Evolutionary conservation across 2,329 filamentous ascomycete species (phyloP).

Genomic region (Hypoxylon sp.): DNA sequence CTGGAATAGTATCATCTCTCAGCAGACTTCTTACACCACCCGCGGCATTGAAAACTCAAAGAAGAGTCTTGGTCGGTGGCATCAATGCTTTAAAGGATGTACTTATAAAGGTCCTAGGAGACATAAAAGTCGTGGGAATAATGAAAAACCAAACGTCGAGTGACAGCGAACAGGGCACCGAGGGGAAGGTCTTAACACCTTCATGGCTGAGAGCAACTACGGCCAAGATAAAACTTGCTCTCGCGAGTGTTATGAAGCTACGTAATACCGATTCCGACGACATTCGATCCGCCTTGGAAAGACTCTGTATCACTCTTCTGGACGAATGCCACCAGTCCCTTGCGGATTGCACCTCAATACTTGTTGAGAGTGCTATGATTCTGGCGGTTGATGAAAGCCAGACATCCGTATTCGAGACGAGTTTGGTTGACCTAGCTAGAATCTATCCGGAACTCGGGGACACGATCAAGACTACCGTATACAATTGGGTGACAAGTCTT

Average conservation of each 20-base stretch:
- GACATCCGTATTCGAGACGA: constrained; percentile 60
- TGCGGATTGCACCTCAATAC: constrained; percentile 75
- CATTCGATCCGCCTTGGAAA: constrained; percentile 76
- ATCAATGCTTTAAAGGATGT: constrained; percentile 71
- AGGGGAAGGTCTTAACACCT: constrained; percentile 60
- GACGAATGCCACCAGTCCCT: constrained; percentile 85
- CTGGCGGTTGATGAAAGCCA: constrained; percentile 69
- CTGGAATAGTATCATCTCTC: constrained; percentile 86
- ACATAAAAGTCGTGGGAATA: constrained; percentile 68
- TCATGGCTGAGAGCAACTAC: constrained; percentile 86
- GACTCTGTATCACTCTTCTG: constrained; percentile 80
- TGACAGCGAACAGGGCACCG: constrained; percentile 46
- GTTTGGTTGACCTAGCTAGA: constrained; percentile 72
- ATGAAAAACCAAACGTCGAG: constrained; percentile 56
- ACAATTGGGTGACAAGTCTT: constrained; percentile 85
- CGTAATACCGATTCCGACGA: constrained; percentile 78
- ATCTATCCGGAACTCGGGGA: constrained; percentile 75
- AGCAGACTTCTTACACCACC: constrained; percentile 81
- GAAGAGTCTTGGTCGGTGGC: constrained; percentile 74
- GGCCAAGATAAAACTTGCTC: constrained; percentile 84
- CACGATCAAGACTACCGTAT: constrained; percentile 77
- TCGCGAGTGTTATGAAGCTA: constrained; percentile 82
- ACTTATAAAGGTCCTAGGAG: constrained; percentile 69
- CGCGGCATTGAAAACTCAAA: constrained; percentile 67
- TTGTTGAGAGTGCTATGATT: constrained; percentile 85